Evolutionary conservation across 768 basidiomycete species (phyloP).

Genomic region (Podaxis sp.): DNA sequence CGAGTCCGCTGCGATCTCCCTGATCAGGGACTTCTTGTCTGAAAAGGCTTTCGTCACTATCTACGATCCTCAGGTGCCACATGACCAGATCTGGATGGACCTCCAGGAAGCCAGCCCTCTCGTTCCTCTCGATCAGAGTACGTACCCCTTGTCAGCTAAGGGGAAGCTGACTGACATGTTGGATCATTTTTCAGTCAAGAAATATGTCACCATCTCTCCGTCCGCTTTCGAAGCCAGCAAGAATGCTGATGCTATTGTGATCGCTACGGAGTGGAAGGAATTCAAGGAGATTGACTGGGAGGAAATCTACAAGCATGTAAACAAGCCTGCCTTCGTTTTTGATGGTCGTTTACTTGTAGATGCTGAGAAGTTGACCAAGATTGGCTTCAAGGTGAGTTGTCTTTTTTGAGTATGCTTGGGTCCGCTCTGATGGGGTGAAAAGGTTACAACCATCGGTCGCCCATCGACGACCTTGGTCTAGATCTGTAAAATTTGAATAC

Average conservation of each 20-base stretch:
- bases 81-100: slow-evolving; percentile 85
- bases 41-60: slow-evolving; percentile 86
- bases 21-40: slow-evolving; percentile 89
- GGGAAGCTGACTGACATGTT: slow-evolving; percentile 6
- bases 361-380: slow-evolving; percentile 70
- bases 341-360: slow-evolving; percentile 91
- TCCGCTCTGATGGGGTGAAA: background rate
- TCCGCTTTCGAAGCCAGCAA: slow-evolving; percentile 87
- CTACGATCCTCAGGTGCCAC: slow-evolving; percentile 89
- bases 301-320: slow-evolving; percentile 82
- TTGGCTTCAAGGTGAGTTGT: slow-evolving; percentile 81
- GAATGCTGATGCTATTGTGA: slow-evolving; percentile 88
- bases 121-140: slow-evolving; percentile 64
- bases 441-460: slow-evolving; percentile 13
- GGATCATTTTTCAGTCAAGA: slow-evolving; percentile 59
- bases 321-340: slow-evolving; percentile 98
- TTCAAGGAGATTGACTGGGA: slow-evolving; percentile 93
- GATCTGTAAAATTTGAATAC: background rate
- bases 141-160: slow-evolving; percentile 27
- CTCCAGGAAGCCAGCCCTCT: slow-evolving; percentile 67
- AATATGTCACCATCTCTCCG: slow-evolving; percentile 75
- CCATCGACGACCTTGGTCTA: background rate
- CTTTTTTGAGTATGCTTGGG: background rate
- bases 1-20: slow-evolving; percentile 92
- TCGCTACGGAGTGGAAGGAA: slow-evolving; percentile 98